Evolutionary conservation across 2,329 filamentous ascomycete species (phyloP).

Genomic region (Ophiocordyceps robertsii): DNA sequence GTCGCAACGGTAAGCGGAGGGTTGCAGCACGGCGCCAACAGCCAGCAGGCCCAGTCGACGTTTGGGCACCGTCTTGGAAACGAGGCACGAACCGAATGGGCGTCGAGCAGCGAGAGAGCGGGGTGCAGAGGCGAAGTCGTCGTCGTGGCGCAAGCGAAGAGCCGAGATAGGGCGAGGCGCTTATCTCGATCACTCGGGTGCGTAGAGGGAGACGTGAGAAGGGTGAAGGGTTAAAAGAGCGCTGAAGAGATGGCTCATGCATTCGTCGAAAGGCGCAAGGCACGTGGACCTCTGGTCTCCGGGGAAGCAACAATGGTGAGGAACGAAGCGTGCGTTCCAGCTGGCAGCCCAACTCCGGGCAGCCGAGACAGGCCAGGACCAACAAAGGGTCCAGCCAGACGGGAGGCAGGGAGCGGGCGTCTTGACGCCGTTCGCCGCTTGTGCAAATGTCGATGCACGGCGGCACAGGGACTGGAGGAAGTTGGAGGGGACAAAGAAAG

Average conservation of each 20-base stretch:
- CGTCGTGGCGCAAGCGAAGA: not conserved
- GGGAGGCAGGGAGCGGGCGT: not conserved
- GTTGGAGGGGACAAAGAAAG: not conserved
- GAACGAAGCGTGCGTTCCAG: conserved; percentile 2
- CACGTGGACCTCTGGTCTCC: not conserved
- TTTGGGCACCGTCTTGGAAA: not conserved
- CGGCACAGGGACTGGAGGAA: not conserved
- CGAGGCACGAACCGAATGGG: not conserved
- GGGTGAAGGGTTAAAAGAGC: not conserved
- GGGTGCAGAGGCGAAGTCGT: not conserved
- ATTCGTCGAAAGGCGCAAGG: not conserved
- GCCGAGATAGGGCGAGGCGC: not conserved
- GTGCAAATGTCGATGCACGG: not conserved
- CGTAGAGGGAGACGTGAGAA: not conserved
- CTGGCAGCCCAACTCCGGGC: not conserved
- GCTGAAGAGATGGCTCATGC: not conserved
- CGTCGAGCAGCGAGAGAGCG: not conserved
- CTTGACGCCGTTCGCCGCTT: not conserved
- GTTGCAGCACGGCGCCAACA: not conserved
- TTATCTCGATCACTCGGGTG: not conserved
- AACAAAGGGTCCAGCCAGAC: not conserved
- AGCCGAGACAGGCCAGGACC: not conserved
- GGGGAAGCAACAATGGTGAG: not conserved
- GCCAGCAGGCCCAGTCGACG: not conserved
- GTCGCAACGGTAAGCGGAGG: not conserved